A percentile compares a stretch with the other conserved stretches of the same genome.
Evolutionary conservation across 129 eudicot genomes (phyloP).

Genomic region (Cynara cardunculus): DNA sequence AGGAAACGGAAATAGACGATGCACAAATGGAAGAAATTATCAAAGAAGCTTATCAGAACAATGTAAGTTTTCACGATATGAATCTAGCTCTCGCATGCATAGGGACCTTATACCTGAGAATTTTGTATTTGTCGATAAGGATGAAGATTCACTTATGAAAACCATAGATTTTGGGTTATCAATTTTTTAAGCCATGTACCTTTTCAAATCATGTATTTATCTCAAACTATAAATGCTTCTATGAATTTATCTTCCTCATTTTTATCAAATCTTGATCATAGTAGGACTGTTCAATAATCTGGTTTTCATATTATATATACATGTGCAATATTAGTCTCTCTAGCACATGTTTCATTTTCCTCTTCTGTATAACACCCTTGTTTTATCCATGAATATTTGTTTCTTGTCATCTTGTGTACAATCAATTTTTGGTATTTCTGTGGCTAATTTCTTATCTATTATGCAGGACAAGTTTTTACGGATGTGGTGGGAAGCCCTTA

Average conservation of each 20-base stretch:
- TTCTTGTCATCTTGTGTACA: too few relatives aligned
- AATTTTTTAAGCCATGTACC: slow-evolving; percentile 68
- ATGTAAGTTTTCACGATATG: slow-evolving; percentile 35
- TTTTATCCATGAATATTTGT: too few relatives aligned
- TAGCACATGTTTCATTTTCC: too few relatives aligned
- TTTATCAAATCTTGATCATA: neutral
- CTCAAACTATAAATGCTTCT: neutral
- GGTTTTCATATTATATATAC: too few relatives aligned
- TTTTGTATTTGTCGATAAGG: slow-evolving; percentile 55
- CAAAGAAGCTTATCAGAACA: slow-evolving; percentile 46
- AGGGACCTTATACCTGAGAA: slow-evolving; percentile 89
- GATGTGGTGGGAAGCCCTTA: too few relatives aligned
- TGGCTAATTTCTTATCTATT: too few relatives aligned
- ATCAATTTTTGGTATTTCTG: too few relatives aligned
- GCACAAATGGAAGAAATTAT: slow-evolving; percentile 44
- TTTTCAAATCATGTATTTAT: neutral
- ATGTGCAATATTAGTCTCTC: too few relatives aligned
- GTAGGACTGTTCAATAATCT: neutral
- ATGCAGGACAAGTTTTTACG: too few relatives aligned
- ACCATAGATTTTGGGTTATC: slow-evolving; percentile 82
- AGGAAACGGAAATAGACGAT: slow-evolving; percentile 45
- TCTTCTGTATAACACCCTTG: too few relatives aligned
- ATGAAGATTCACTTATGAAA: slow-evolving; percentile 71
- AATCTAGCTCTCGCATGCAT: too few relatives aligned
- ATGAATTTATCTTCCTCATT: neutral